Conservation (phyloP, 73 alveolate genomes). For the Uronychia setigera region DNA sequence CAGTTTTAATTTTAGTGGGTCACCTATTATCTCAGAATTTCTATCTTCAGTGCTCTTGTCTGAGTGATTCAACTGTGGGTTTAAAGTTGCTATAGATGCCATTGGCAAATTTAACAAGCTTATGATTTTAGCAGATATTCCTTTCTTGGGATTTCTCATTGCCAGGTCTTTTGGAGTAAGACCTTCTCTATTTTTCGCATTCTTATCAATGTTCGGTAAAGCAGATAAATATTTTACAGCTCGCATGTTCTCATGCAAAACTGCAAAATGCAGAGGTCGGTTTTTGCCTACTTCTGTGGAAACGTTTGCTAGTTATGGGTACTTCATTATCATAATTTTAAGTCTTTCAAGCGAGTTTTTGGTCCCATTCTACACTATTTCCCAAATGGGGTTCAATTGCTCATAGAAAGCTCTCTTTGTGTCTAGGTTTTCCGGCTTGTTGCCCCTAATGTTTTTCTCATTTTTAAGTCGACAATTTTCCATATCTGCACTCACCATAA, state of each 20-base stretch:
- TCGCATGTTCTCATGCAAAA: background rate
- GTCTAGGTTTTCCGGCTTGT: background rate
- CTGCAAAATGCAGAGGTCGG: background rate
- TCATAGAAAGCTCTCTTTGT: background rate
- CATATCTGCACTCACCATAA: background rate
- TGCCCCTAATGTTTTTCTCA: constrained; percentile 1
- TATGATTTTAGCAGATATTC: background rate
- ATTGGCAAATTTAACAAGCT: background rate
- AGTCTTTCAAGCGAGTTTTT: background rate
- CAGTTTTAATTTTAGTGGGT: background rate
- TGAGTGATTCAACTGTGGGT: too few relatives aligned
- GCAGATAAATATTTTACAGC: background rate
- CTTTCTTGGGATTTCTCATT: background rate
- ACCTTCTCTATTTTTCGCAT: background rate
- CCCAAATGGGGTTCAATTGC: background rate
- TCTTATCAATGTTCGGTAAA: background rate
- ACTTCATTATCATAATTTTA: background rate
- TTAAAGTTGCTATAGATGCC: background rate
- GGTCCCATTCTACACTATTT: background rate
- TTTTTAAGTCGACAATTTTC: background rate
- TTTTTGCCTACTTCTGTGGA: background rate
- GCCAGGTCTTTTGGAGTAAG: background rate
- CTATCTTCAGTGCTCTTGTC: background rate
- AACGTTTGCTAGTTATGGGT: background rate
- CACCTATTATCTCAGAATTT: background rate